Conservation (phyloP, 164 flowering plant genomes). For the Chloranthus sessilifolius region DNA sequence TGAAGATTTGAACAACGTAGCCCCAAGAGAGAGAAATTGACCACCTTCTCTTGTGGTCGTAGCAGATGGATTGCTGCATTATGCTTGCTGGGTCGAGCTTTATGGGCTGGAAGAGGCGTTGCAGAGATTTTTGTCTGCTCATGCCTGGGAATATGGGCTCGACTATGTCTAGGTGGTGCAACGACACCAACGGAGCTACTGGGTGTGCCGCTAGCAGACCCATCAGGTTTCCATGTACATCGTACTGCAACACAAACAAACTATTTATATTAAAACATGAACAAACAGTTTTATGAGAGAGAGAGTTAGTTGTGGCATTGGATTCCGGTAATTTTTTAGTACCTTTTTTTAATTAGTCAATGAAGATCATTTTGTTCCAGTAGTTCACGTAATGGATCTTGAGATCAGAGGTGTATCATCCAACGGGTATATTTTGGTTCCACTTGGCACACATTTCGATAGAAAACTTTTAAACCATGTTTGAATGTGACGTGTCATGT, state of each 20-base stretch:
- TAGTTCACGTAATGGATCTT: no score
- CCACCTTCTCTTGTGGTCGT: conserved; percentile 39
- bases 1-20: conserved; percentile 43
- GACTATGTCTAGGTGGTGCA: conserved; percentile 75
- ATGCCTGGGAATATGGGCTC: conserved; percentile 68
- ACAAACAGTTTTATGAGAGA: neutral
- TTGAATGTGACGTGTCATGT: no score
- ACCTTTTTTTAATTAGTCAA: no score
- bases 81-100: conserved; percentile 56
- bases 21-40: conserved; percentile 72
- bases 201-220: conserved; percentile 82
- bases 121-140: conserved; percentile 34
- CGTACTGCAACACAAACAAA: conserved; percentile 41
- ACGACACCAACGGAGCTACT: conserved; percentile 55
- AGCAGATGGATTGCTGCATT: conserved; percentile 74
- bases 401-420: no score
- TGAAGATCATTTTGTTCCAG: no score
- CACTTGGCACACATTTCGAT: no score
- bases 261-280: neutral
- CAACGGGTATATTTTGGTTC: no score
- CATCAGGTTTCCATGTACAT: conserved; percentile 74
- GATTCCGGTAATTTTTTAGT: no score
- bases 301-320: neutral
- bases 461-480: no score
- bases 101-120: conserved; percentile 36